Conservation (phyloP, 352 stramenopile species). For the Phytophthora palmivora region DNA sequence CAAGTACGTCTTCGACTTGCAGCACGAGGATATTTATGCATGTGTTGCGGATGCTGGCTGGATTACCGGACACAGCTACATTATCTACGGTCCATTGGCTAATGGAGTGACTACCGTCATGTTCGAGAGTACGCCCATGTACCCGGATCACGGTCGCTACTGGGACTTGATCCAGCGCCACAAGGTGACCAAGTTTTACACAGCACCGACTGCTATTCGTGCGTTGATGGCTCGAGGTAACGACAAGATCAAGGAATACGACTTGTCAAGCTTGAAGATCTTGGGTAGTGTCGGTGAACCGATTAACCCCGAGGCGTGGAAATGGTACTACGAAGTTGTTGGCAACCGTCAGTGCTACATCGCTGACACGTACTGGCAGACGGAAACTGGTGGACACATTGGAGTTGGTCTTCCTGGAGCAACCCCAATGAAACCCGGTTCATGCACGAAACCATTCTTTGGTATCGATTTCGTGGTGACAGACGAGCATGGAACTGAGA, state of each 20-base stretch:
- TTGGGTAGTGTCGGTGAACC: conserved; percentile 98
- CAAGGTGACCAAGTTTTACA: no score
- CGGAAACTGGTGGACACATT: conserved; percentile 97
- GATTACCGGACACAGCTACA: conserved; percentile 98
- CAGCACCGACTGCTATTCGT: conserved; percentile 95
- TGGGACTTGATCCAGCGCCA: conserved; percentile 97
- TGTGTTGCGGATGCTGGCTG: conserved; percentile 97
- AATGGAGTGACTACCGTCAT: no score
- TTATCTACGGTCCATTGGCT: conserved; percentile 97
- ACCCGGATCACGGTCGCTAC: conserved; percentile 95
- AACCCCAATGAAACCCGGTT: conserved; percentile 92
- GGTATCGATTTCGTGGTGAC: conserved; percentile 93
- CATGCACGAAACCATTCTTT: conserved; percentile 96
- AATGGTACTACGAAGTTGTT: conserved; percentile 97
- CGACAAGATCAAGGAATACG: conserved; percentile 88
- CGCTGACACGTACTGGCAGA: conserved; percentile 99
- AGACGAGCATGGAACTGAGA: conserved; percentile 88
- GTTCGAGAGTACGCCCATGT: conserved; percentile 98
- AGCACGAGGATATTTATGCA: conserved; percentile 93
- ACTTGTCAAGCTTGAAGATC: conserved; percentile 87
- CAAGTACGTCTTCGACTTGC: conserved; percentile 95
- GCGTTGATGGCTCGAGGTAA: conserved; percentile 97
- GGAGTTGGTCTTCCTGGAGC: conserved; percentile 94
- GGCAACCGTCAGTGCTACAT: conserved; percentile 92
- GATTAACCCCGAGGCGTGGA: conserved; percentile 98